A percentile compares a stretch with the other conserved stretches of the same genome.
Conservation (phyloP, 148 eudicot species). For the Rhododendron simsii region DNA sequence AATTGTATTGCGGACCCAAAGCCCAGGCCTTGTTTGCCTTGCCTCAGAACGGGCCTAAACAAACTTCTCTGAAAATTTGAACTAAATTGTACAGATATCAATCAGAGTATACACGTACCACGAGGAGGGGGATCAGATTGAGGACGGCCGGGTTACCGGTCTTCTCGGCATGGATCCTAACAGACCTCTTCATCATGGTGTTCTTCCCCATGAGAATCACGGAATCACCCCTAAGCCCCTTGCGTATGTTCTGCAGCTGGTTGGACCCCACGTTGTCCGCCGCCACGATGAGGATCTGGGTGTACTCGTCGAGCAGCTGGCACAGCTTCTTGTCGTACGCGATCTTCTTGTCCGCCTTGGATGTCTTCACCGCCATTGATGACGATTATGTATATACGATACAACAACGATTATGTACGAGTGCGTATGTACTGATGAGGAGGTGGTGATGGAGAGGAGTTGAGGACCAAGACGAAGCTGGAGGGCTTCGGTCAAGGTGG, state of each 20-base stretch:
- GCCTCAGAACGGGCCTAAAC: background rate
- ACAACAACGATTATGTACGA: background rate
- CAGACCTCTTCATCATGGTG: slow-evolving; percentile 42
- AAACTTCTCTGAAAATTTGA: background rate
- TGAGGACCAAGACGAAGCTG: slow-evolving; percentile 1
- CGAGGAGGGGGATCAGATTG: slow-evolving; percentile 35
- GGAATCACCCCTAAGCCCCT: slow-evolving; percentile 37
- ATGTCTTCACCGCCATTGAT: slow-evolving; percentile 18
- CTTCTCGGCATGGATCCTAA: slow-evolving; percentile 32
- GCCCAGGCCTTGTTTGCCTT: background rate
- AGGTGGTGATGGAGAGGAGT: background rate
- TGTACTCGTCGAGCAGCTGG: slow-evolving; percentile 33
- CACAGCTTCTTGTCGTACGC: slow-evolving; percentile 36
- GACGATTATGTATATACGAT: background rate
- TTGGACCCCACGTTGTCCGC: slow-evolving; percentile 43
- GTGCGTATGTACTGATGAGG: background rate
- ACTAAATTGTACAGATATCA: background rate
- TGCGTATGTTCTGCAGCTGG: slow-evolving; percentile 37
- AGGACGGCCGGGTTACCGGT: slow-evolving; percentile 30
- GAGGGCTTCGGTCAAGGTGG: background rate
- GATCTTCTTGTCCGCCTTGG: slow-evolving; percentile 34
- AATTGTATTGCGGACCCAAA: background rate
- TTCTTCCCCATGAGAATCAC: slow-evolving; percentile 48
- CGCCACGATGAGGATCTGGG: slow-evolving; percentile 30
- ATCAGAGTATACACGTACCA: slow-evolving; percentile 18